Evolutionary conservation across 1,284 basidiomycete genomes (phyloP).

Genomic region (Mycena sp.): DNA sequence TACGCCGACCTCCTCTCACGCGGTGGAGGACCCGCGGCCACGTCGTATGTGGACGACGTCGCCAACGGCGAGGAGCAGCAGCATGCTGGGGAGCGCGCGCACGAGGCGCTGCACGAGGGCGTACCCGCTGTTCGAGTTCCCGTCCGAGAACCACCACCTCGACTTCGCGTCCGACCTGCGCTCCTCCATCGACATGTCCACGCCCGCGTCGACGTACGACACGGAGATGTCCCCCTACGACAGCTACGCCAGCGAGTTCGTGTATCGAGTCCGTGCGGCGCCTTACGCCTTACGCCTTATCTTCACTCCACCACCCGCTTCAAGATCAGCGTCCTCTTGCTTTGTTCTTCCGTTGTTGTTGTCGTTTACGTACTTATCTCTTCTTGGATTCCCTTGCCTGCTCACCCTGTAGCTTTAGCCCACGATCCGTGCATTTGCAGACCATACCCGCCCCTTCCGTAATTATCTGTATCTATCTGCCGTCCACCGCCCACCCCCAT

Average conservation of each 20-base stretch:
- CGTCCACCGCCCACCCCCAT: not conserved
- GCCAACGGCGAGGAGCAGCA: not conserved
- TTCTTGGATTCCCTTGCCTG: not conserved
- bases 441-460: conserved; percentile 1
- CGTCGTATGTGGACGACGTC: not conserved
- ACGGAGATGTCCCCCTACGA: conserved; percentile 10
- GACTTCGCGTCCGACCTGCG: not conserved
- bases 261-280: not conserved
- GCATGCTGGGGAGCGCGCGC: too few species aligned
- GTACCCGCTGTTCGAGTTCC: conserved; percentile 29
- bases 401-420: conserved; percentile 20
- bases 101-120: too few species aligned
- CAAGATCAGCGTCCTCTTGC: not conserved
- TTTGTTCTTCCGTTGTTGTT: too few species aligned
- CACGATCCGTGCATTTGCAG: not conserved
- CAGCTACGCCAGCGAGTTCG: conserved; percentile 27
- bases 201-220: conserved; percentile 8
- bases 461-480: conserved; percentile 30
- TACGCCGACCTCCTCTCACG: conserved; percentile 5
- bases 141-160: conserved; percentile 1
- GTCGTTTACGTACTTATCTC: too few species aligned
- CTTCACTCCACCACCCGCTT: too few species aligned
- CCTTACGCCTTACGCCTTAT: not conserved
- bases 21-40: not conserved
- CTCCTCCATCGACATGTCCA: not conserved